phyloP scores from a whole-genome alignment of 768 basidiomycete genomes.

The Galerina sulciceps region DNA sequence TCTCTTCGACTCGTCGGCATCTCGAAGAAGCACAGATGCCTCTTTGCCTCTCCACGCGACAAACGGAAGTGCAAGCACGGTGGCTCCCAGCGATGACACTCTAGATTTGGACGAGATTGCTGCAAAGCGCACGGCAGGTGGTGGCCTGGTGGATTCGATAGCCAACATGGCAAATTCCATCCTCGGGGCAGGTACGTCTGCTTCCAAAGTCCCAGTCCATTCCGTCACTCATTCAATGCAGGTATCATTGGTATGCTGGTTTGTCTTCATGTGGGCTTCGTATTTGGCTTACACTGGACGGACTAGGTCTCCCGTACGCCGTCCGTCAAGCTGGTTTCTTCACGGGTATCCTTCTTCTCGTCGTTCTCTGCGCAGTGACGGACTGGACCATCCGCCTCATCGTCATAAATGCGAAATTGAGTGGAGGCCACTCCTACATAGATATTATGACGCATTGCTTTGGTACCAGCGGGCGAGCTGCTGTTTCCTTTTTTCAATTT shows the following conservation, averaged over 20 bases:
- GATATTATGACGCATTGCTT: constrained; percentile 95
- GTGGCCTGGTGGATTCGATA: constrained; percentile 77
- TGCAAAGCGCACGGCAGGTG: constrained; percentile 67
- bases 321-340: constrained; percentile 94
- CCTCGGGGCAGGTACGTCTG: constrained; percentile 78
- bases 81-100: constrained; percentile 35
- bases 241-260: constrained; percentile 70
- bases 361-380: constrained; percentile 83
- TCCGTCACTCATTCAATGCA: constrained; percentile 26
- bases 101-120: constrained; percentile 77
- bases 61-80: constrained; percentile 38
- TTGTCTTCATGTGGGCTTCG: not conserved
- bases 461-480: constrained; percentile 87
- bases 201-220: constrained; percentile 16
- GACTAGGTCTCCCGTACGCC: constrained; percentile 88
- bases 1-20: constrained; percentile 66
- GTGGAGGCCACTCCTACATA: constrained; percentile 90
- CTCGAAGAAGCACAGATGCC: constrained; percentile 62
- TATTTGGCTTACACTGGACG: constrained; percentile 7
- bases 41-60: constrained; percentile 48
- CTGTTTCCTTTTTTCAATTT: constrained; percentile 97
- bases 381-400: constrained; percentile 98
- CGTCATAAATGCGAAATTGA: constrained; percentile 93
- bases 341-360: constrained; percentile 80
- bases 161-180: constrained; percentile 98